Base-by-base conservation (phyloP, 768 basidiomycete species). In the Suillus lakei region DNA sequence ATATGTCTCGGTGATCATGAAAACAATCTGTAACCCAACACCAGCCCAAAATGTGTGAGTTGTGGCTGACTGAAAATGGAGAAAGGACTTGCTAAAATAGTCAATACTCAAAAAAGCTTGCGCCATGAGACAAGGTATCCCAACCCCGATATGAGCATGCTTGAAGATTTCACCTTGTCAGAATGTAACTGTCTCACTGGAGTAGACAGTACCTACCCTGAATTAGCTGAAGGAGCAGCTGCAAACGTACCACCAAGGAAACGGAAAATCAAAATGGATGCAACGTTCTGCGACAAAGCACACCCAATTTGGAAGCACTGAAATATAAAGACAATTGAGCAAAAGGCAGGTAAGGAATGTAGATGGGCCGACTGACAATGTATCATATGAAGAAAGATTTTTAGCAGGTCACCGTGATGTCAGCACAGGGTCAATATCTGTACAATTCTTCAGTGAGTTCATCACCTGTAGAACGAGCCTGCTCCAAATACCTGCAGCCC, bases 231-330 rank as follows among this genome's bases (percentile, higher is more conserved):
- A 1, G 91, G 91, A 34, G 87, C 84, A 21, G 88, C 84, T 23
- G 91, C 90, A 68, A 91, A 92, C 2, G 80, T 78, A 15, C 92
- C 91, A 2, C 86, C 85, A n/a, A 92, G 73, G 72, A 92, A 89
- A 26, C 92, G 85, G 68, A 91, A 86, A 21, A 90, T 70, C 15
- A 94, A 80, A n/a, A 93, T 73, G 5, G 88, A 84, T 8, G 80
- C 82, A 1, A 86, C 86, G 74, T 91, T 92, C 44, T 80, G 76
- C 0, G 88, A 79, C 4, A 91, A 77, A 0, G 91, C 90, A 44
- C 83, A 83, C 34, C 85, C 91, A 32, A 90, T 73, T 79, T 88
- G 87, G 71, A 91, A 91, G 46, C 80, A 76, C 86, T 87, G 46
- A 16, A 21, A 18, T 32, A 18, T 28, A 5, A 51, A 32, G 50